A percentile compares a stretch with the other conserved stretches of the same genome.
Evolutionary conservation across 257 asterid species (phyloP).

Genomic region (Solanum pimpinellifolium): DNA sequence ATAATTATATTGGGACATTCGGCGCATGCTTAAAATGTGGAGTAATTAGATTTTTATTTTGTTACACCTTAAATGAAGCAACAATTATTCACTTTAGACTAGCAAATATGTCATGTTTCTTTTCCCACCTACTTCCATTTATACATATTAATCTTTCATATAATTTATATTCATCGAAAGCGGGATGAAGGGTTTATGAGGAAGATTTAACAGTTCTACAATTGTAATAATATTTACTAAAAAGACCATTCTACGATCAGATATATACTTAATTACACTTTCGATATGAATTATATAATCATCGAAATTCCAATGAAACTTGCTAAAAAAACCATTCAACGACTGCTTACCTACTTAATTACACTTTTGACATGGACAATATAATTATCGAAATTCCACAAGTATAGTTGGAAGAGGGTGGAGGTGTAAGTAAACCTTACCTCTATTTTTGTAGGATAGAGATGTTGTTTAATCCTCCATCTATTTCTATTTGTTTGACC

Average conservation of each 20-base stretch:
- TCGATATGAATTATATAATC: neutral
- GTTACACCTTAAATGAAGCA: neutral
- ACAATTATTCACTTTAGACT: neutral
- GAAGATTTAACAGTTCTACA: neutral
- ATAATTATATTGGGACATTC: neutral
- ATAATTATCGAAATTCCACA: neutral
- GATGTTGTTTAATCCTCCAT: too few relatives aligned
- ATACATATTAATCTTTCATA: neutral
- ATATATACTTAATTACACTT: neutral
- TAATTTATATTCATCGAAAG: too few relatives aligned
- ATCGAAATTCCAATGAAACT: neutral
- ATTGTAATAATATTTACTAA: neutral
- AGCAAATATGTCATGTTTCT: neutral
- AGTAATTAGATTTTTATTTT: neutral
- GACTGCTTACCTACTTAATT: neutral
- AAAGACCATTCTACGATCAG: accelerated
- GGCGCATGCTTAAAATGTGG: neutral
- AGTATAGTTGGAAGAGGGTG: neutral
- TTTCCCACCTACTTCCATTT: neutral
- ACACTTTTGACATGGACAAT: neutral
- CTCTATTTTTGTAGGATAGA: neutral
- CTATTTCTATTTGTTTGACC: too few relatives aligned
- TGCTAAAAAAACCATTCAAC: neutral
- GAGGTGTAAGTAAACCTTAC: too few relatives aligned
- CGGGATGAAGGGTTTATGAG: neutral